Percentiles rank a stretch among this genome's conserved stretches.
Evolutionary conservation across 129 eudicot genomes (phyloP).

Genomic region (Gnaphalium uliginosum): DNA sequence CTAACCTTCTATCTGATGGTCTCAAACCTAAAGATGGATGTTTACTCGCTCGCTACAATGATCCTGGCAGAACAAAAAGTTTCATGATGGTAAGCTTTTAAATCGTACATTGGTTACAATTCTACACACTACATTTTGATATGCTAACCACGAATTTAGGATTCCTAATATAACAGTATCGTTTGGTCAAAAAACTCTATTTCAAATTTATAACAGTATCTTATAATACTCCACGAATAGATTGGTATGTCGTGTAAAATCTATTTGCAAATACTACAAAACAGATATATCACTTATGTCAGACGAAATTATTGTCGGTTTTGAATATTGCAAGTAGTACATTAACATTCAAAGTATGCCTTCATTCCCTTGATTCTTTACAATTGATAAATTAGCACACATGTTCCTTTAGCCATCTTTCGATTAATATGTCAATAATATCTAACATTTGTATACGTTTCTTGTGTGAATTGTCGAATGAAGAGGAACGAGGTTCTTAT

Average conservation of each 20-base stretch:
- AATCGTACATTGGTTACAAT: neutral
- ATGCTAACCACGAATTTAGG: neutral
- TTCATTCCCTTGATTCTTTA: neutral
- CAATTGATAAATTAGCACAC: neutral
- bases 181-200: neutral
- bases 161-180: neutral
- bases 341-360: neutral
- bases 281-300: neutral
- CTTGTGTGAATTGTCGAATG: slow-evolving; percentile 25
- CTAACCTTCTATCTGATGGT: slow-evolving; percentile 56
- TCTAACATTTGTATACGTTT: neutral
- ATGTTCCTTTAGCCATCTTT: neutral
- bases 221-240: neutral
- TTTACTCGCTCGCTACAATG: slow-evolving; percentile 88
- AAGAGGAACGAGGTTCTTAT: slow-evolving; percentile 91
- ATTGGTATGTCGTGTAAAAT: neutral
- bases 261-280: neutral
- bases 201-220: neutral
- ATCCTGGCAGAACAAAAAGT: slow-evolving; percentile 92
- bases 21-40: slow-evolving; percentile 74
- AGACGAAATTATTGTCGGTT: neutral
- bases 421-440: neutral
- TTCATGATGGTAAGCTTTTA: slow-evolving; percentile 64
- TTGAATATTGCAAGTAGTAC: neutral
- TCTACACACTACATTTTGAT: neutral